Conservation (phyloP, 371 early-diverging fungal species). For the Mucor saturninus region DNA sequence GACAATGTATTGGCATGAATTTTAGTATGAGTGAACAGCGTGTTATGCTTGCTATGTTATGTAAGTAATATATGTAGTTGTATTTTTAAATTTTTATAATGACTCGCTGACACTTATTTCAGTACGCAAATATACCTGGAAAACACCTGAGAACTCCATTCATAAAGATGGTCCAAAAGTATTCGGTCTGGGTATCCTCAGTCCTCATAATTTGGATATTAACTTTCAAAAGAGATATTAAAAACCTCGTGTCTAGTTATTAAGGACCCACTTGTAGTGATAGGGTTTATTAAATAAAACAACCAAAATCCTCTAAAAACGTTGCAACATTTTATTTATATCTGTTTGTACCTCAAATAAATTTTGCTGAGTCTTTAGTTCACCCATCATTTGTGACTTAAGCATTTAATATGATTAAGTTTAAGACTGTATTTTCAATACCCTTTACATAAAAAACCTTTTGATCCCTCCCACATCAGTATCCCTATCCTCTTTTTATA, state of each 20-base stretch:
- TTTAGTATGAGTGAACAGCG: conserved; percentile 38
- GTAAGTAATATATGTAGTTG: conserved; percentile 20
- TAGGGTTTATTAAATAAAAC: no score
- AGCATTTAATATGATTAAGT: no score
- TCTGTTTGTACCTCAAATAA: no score
- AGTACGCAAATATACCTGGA: conserved; percentile 8
- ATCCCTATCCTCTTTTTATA: no score
- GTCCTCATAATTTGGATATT: background rate
- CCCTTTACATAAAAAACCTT: no score
- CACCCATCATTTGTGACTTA: no score
- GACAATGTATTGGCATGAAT: conserved; percentile 42
- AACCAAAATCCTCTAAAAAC: no score
- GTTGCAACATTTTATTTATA: no score
- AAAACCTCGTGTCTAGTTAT: background rate
- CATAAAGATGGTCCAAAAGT: background rate
- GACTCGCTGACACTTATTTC: background rate
- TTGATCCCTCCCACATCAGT: no score
- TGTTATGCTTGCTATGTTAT: conserved; percentile 32
- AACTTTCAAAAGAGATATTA: conserved; percentile 2
- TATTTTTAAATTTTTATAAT: background rate
- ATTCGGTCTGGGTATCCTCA: background rate
- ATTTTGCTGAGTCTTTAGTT: no score
- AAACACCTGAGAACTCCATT: conserved; percentile 1
- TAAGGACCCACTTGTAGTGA: no score
- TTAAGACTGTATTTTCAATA: no score